These are phyloP conservation scores for Apiotrichum brassicae DNA, from an alignment of 1,284 basidiomycete species.

Conservation along the genomic window DNA sequence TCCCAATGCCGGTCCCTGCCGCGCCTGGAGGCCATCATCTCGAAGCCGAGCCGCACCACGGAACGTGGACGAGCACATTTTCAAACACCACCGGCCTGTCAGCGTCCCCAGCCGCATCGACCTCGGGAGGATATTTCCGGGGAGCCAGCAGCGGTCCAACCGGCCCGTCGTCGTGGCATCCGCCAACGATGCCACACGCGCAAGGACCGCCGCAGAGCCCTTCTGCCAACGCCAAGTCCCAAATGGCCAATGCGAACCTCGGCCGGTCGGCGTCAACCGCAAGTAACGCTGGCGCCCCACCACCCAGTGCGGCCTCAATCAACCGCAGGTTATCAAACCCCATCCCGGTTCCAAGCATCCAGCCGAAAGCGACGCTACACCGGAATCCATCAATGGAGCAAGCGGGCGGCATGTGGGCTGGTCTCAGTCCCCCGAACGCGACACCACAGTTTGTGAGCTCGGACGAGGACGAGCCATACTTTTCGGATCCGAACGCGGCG, in stretches of 20 bases:
- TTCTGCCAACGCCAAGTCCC: not conserved
- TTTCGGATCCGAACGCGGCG: conserved; percentile 25
- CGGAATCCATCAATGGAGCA: not conserved
- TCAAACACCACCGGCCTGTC: conserved; percentile 9
- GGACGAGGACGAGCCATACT: conserved; percentile 31
- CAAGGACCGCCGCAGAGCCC: not conserved
- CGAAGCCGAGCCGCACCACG: conserved; percentile 18
- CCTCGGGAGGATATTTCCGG: conserved; percentile 3
- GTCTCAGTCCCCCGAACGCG: conserved; percentile 7
- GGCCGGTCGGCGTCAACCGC: conserved; percentile 2
- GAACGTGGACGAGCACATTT: conserved; percentile 23
- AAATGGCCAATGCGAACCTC: not conserved
- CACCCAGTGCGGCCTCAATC: conserved; percentile 8
- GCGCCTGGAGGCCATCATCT: not conserved
- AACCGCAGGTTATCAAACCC: conserved; percentile 12
- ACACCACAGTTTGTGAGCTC: conserved; percentile 18
- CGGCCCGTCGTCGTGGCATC: conserved; percentile 1
- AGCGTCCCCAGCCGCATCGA: conserved; percentile 9
- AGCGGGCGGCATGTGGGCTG: not conserved
- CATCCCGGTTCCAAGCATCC: conserved; percentile 1
- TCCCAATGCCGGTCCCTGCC: not conserved
- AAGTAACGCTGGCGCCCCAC: not conserved
- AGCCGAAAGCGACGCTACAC: not conserved
- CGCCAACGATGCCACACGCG: not conserved
- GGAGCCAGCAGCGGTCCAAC: not conserved